A percentile compares a stretch with the other conserved stretches of the same genome.
These are phyloP conservation scores for Termitomyces sp. DNA, from an alignment of 768 basidiomycete species.

Conservation along the genomic window DNA sequence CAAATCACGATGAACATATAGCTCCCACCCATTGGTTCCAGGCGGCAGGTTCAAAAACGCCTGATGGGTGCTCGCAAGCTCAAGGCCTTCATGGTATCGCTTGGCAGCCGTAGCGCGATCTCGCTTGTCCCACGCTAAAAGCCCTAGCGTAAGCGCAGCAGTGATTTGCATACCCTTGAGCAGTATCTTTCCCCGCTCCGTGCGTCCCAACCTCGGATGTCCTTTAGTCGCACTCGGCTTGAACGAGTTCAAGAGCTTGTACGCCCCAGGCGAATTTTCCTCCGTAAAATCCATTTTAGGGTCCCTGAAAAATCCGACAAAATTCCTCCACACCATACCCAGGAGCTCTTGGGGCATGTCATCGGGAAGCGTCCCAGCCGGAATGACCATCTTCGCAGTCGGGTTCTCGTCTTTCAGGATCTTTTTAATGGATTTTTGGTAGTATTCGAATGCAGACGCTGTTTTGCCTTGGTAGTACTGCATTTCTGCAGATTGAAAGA, in stretches of 20 bases:
- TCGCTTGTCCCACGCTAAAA: slow-evolving; percentile 26
- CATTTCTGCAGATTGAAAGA: neutral
- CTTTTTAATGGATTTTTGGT: slow-evolving; percentile 22
- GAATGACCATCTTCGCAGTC: slow-evolving; percentile 13
- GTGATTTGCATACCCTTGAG: slow-evolving; percentile 28
- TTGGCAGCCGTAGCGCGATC: slow-evolving; percentile 28
- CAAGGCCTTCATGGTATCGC: slow-evolving; percentile 25
- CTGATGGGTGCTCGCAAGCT: slow-evolving; percentile 21
- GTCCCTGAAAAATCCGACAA: slow-evolving; percentile 24
- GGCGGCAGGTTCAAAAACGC: slow-evolving; percentile 13
- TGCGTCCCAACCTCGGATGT: slow-evolving; percentile 18
- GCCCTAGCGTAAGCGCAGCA: slow-evolving; percentile 22
- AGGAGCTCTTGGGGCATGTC: slow-evolving; percentile 21
- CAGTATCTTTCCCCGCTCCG: slow-evolving; percentile 18
- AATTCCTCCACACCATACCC: slow-evolving; percentile 22
- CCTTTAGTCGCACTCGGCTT: slow-evolving; percentile 14
- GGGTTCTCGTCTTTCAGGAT: slow-evolving; percentile 23
- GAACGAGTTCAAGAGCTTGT: slow-evolving; percentile 24
- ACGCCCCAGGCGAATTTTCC: slow-evolving; percentile 24
- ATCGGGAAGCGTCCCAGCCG: slow-evolving; percentile 4
- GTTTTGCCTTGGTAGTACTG: neutral
- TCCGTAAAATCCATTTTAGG: slow-evolving; percentile 15
- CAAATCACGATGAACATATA: slow-evolving; percentile 17
- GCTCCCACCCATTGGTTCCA: slow-evolving; percentile 18
- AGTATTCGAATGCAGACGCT: slow-evolving; percentile 20